These are phyloP conservation scores for Cercophora samala DNA, from an alignment of 495 filamentous ascomycete genomes.

Conservation along the genomic window DNA sequence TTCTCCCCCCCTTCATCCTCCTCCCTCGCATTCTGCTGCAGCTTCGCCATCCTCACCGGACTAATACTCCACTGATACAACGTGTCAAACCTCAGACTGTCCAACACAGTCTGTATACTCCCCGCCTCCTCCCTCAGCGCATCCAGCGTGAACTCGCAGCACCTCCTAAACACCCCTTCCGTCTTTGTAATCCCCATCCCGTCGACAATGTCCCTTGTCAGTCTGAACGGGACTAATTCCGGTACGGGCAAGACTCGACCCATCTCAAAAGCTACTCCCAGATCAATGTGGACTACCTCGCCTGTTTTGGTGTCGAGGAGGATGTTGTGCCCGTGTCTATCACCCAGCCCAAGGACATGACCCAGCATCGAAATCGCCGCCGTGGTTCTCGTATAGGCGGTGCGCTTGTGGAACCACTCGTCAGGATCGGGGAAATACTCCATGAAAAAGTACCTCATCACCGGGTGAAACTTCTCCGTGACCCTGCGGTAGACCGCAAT, in stretches of 20 bases:
- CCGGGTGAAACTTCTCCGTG: conserved; percentile 78
- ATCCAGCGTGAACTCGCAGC: conserved; percentile 95
- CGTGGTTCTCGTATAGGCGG: conserved; percentile 87
- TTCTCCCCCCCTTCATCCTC: conserved; percentile 31
- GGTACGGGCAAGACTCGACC: conserved; percentile 92
- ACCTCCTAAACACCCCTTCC: conserved; percentile 91
- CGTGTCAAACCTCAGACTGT: conserved; percentile 93
- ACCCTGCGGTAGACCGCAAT: conserved; percentile 71
- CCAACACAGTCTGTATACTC: conserved; percentile 94
- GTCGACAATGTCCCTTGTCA: conserved; percentile 95
- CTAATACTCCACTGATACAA: conserved; percentile 93
- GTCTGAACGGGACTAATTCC: conserved; percentile 89
- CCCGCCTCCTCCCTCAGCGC: conserved; percentile 88
- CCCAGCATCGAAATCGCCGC: conserved; percentile 94
- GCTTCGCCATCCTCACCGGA: conserved; percentile 70
- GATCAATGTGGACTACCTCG: conserved; percentile 94
- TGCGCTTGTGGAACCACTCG: conserved; percentile 84
- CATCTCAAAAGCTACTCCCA: conserved; percentile 92
- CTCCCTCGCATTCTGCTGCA: conserved; percentile 54
- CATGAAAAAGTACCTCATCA: conserved; percentile 97
- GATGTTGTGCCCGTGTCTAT: conserved; percentile 95
- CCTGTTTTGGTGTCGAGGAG: conserved; percentile 85
- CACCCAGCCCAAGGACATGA: conserved; percentile 89
- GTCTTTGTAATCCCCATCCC: conserved; percentile 95
- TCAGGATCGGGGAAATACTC: conserved; percentile 91